Conservation (phyloP, 352 stramenopile species). For the Phytopythium sindhum region DNA sequence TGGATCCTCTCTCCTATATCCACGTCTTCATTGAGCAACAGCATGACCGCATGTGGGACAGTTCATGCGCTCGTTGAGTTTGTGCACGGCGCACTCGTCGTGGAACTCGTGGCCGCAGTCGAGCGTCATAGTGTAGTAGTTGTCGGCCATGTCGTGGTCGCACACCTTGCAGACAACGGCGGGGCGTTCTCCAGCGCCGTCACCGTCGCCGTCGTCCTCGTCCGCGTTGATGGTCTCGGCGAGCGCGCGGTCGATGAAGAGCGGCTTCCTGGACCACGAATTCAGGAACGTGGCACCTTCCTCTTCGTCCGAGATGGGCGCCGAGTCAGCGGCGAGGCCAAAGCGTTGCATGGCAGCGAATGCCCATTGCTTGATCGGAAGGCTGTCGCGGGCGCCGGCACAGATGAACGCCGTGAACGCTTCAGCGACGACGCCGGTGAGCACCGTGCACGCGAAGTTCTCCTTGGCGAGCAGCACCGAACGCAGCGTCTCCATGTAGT, state of each 20-base stretch:
- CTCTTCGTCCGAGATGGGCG: conserved; percentile 17
- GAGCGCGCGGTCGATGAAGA: neutral
- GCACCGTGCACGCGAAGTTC: conserved; percentile 26
- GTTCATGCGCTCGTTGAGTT: conserved; percentile 36
- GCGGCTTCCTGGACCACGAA: neutral
- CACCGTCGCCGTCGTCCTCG: neutral
- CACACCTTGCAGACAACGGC: conserved; percentile 14
- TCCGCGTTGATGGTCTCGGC: conserved; percentile 1
- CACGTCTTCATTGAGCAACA: neutral
- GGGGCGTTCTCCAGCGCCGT: neutral
- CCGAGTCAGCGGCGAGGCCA: conserved; percentile 16
- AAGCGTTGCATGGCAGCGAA: conserved; percentile 17
- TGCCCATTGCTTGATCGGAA: conserved; percentile 26
- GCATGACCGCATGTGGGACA: conserved; percentile 29
- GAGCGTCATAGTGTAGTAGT: conserved; percentile 23
- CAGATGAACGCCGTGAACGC: conserved; percentile 25
- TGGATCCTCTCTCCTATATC: neutral
- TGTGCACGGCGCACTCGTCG: conserved; percentile 42
- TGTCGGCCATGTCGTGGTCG: conserved; percentile 12
- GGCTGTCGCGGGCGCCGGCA: conserved; percentile 9
- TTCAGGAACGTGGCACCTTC: conserved; percentile 6
- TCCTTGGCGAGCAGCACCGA: conserved; percentile 17
- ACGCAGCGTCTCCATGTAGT: conserved; percentile 31
- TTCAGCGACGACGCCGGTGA: conserved; percentile 15
- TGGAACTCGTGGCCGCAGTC: conserved; percentile 45